Evolutionary conservation across 2,329 filamentous ascomycete species (phyloP), one percentile per base, ranked within the genome.

Genomic region (Paecilomyces fulvus): DNA sequence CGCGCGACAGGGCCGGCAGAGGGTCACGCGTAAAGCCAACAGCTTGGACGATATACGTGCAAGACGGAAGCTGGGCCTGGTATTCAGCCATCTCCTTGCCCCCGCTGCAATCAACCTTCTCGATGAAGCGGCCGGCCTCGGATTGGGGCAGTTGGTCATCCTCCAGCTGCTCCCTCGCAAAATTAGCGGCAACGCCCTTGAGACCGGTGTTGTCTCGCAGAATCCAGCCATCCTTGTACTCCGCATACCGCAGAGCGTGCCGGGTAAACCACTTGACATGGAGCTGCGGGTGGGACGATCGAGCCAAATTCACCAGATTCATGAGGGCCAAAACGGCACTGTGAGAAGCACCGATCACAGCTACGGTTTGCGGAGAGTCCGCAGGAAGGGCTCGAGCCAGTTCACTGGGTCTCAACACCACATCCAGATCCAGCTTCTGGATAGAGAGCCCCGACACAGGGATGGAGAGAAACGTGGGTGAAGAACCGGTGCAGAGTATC

Each of bases 141-240:
- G 78, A 81, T 7, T 66, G 61, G 4, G 69, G 59, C 7, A 85
- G 72, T 0, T 66, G 68, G 1, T 75, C 75, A 37, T 79, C 79
- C 60, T 86, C 83, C 0, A 87, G 75, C 56, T 85, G 80, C 23
- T 79, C 70, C 48, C 77, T 77, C 0, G 84, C 84, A 74, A 83
- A 87, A 4, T 76, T 73, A 0, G 83, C 83, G 0, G 82, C 83
- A 37, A 77, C 73, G 20, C 84, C 83, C 67, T 87, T 86, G 28
- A 87, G 74, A 2, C 84, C 84, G 0, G 83, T 86, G 68, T 86
- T 87, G 64, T 87, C 84, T 55, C 81, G 78, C 25, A 84, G 69
- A 58, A 86, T 85, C 82, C 83, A 86, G 56, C 80, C 82, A 59
- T 84, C 82, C 70, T 76, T 81, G 65, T 79, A 81, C 63, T 82